Evolutionary conservation across 208 protist species (phyloP).

Genomic region (Acanthamoeba sp.): DNA sequence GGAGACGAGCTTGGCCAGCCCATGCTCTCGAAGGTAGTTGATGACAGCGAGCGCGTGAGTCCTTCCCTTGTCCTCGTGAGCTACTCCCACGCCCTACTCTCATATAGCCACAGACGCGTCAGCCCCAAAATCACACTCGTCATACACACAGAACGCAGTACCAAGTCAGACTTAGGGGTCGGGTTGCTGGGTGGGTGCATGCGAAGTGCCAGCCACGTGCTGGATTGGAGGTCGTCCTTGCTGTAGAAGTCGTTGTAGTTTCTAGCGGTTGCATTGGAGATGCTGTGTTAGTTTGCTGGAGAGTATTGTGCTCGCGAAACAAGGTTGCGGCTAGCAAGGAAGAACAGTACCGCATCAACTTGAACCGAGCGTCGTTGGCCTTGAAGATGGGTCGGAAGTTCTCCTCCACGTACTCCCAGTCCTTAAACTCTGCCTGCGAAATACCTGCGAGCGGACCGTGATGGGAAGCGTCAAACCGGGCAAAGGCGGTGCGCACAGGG

Average conservation of each 20-base stretch:
- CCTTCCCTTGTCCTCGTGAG: not conserved
- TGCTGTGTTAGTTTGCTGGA: no score
- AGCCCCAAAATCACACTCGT: no score
- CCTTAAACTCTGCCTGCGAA: not conserved
- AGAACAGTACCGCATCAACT: not conserved
- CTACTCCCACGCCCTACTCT: no score
- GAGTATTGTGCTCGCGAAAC: no score
- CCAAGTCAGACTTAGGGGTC: not conserved
- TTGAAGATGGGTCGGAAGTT: conserved; percentile 39
- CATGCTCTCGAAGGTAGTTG: conserved; percentile 3
- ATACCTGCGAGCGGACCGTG: not conserved
- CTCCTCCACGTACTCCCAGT: conserved; percentile 61
- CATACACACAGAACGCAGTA: not conserved
- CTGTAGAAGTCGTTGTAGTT: conserved; percentile 60
- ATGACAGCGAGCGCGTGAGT: not conserved
- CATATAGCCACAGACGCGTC: no score
- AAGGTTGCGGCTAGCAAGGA: no score
- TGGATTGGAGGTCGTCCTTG: conserved; percentile 49
- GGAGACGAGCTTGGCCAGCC: not conserved
- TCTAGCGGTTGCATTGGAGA: no score
- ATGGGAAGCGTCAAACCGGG: not conserved
- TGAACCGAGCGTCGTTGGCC: conserved; percentile 4
- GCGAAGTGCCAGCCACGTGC: conserved; percentile 19
- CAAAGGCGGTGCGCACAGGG: not conserved
- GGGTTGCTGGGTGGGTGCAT: not conserved